Base-by-base conservation (phyloP, 768 basidiomycete species). In the Mycena albidolilacea region DNA sequence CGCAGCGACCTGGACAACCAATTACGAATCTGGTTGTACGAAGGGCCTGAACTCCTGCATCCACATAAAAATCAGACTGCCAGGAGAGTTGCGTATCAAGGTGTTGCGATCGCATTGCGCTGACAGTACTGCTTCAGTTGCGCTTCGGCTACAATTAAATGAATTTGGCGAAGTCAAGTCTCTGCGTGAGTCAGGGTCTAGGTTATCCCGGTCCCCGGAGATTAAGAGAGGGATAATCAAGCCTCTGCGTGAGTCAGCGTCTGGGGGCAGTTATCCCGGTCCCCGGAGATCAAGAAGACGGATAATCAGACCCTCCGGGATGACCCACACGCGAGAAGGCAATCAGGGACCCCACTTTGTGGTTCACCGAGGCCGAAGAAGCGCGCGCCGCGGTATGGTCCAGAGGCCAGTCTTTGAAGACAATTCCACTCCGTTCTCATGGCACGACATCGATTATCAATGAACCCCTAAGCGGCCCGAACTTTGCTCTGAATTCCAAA, bases 31-130 rank as follows among this genome's bases (percentile, higher is more conserved):
- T 48, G 46, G 15, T 1, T 48, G 65, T 58, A 1, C 5, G n/a
- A 54, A 54, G 23, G 23, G 52, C 7, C n/a, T 54, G 52, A 30
- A 30, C 14, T 17, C 46, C 15, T 48, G 46, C 3, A 54, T 30
- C 52, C 5, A 2, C 9, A 7, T 30, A 15, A 57, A 7, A 7
- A 57, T 44, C 12, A 7, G 52, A 12, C 12, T 37, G 37, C n/a
- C 38, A 73, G 72, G 72, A 0, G 72, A 73, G 19, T 52, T 73
- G 52, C 67, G 72, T 15, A 60, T 73, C 72, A 73, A 69, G 44
- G 72, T 69, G 43, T 2, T 30, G 38, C 50, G 41, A 41, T 3
- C 38, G 23, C 30, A 68, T 10, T 73, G 72, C 44, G 52, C 43
- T 17, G 38, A 43, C 41, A 12, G 44, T 9, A 60, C 69, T 30